phyloP scores from a whole-genome alignment of 139 green algal species.

The Mychonastes homosphaera region DNA sequence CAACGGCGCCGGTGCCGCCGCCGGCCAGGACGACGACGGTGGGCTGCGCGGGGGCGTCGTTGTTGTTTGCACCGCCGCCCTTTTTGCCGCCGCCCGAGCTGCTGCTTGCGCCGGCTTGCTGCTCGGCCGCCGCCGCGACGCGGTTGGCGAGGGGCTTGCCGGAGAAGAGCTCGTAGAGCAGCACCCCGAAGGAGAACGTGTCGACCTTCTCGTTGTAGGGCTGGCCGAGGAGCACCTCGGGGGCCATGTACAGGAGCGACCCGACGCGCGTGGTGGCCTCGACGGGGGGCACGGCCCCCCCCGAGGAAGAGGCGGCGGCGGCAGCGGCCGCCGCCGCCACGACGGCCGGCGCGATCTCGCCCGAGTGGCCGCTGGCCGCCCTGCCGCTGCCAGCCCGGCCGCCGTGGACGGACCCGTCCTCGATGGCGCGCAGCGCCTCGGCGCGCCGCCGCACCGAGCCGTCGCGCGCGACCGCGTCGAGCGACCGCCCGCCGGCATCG shows the following conservation, averaged over 20 bases:
- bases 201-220: conserved; percentile 65
- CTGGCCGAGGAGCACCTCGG: conserved; percentile 30
- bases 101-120: conserved; percentile 3
- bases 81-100: conserved; percentile 8
- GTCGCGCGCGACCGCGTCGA: not conserved
- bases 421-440: not conserved
- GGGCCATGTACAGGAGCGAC: conserved; percentile 60
- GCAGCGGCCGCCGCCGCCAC: not conserved
- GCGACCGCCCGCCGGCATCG: not conserved
- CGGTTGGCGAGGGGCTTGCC: conserved; percentile 37
- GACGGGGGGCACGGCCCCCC: too few species aligned
- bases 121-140: conserved; percentile 14
- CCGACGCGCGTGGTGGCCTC: conserved; percentile 23
- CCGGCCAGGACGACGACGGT: not conserved
- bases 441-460: not conserved
- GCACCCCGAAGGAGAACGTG: conserved; percentile 67
- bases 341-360: too few species aligned
- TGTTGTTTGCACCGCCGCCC: not conserved
- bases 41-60: not conserved
- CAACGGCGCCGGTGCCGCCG: not conserved
- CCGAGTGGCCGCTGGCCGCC: not conserved
- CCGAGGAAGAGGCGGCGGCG: not conserved
- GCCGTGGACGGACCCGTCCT: too few species aligned
- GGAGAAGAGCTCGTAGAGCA: conserved; percentile 66
- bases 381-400: not conserved